Base-by-base conservation (phyloP, 768 basidiomycete species). In the Butyriboletus loyo region DNA sequence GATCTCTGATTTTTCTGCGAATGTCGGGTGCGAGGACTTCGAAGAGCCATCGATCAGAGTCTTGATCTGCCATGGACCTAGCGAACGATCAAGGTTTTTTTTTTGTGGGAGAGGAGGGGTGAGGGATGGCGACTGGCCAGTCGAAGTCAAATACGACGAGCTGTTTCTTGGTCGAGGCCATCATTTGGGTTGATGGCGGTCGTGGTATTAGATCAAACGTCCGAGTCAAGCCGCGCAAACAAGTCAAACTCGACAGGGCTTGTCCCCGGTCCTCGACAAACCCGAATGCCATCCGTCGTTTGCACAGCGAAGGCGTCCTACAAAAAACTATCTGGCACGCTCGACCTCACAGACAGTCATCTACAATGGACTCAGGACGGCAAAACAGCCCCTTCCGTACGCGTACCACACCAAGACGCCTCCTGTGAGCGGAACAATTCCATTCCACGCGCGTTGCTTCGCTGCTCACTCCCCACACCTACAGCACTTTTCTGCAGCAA, bases 131-230 rank as follows among this genome's bases (percentile, higher is more conserved):
- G 39, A 63, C 67, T 58, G 57, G 88, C 96, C 95, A 98, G 79
- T 99, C 96, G 73, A 98, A 99, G 70, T 99, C 96, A 60, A 89
- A 98, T 14, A 98, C 85, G 53, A 98, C 76, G 46, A 98, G 85
- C 64, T 94, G 90, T 55, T 75, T 78, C 34, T 68, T 63, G n/a
- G 66, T 59, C 40, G 60, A 50, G 25, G 58, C 13, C 66, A 67
- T 66, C 13, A 39, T 21, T 21, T 15, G n/a, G 10, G n/a, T 7
- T 13, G 32, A 21, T 27, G 19, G 19, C 21, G 13, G 14, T 37
- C 2, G 44, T 32, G 2, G 15, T 32, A 34, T 25, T 9, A 41
- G 39, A 40, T 40, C 38, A 39, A 39, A 39, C 22, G 19, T 15
- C 7, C 9, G 22, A 11, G 32, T 24, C 17, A 46, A 35, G 46